These are phyloP conservation scores for Hyphopichia fennica DNA, from an alignment of 1,139 yeast species.

Conservation along the genomic window DNA sequence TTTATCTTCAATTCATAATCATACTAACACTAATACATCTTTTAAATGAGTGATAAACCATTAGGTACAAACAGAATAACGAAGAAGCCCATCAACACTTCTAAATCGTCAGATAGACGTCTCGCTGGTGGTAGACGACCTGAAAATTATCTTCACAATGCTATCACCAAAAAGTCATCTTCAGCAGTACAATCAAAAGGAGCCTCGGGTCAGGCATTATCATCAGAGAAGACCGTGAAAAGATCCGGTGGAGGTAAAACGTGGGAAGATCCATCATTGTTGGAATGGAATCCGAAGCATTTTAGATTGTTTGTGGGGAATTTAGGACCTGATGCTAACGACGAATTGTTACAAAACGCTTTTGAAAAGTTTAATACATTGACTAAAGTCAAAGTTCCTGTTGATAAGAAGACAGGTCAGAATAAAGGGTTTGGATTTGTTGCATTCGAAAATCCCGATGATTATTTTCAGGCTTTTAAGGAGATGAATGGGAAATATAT, in stretches of 20 bases:
- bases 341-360: slow-evolving; percentile 50
- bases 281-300: slow-evolving; percentile 67
- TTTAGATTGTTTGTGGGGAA: slow-evolving; percentile 76
- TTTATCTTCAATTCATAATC: background rate
- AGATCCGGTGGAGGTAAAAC: slow-evolving; percentile 45
- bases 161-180: slow-evolving; percentile 6
- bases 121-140: slow-evolving; percentile 49
- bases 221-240: slow-evolving; percentile 28
- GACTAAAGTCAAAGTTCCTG: slow-evolving; percentile 56
- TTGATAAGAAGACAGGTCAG: slow-evolving; percentile 40
- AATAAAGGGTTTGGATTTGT: slow-evolving; percentile 74
- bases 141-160: slow-evolving; percentile 38
- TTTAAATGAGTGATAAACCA: background rate
- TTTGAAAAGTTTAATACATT: slow-evolving; percentile 53
- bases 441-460: slow-evolving; percentile 60
- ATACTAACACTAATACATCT: no score
- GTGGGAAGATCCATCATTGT: slow-evolving; percentile 49
- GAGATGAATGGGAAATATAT: slow-evolving; percentile 77
- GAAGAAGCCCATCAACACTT: slow-evolving; percentile 18
- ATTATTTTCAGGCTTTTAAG: slow-evolving; percentile 67
- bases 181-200: slow-evolving; percentile 3
- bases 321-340: slow-evolving; percentile 66
- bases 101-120: slow-evolving; percentile 53
- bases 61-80: background rate
- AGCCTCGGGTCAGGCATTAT: slow-evolving; percentile 1